Evolutionary conservation across 148 eudicot genomes (phyloP).

Genomic region (Fallopia convolvulus): DNA sequence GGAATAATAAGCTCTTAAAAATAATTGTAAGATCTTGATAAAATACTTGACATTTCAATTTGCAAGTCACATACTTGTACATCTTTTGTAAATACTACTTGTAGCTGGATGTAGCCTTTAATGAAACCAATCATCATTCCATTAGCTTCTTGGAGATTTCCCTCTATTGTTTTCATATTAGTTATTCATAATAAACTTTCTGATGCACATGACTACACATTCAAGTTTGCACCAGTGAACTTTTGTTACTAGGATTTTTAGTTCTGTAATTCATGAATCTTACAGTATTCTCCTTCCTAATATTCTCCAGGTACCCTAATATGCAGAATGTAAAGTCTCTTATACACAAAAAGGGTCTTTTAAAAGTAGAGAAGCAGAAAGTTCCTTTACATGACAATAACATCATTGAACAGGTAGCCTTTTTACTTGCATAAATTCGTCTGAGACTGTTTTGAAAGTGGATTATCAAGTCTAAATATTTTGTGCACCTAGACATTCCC

Average conservation of each 20-base stretch:
- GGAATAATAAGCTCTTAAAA: not conserved
- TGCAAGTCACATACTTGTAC: not conserved
- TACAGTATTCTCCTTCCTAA: not conserved
- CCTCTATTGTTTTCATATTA: not conserved
- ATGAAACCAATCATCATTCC: not conserved
- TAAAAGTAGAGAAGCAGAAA: constrained; percentile 44
- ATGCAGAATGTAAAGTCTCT: constrained; percentile 80
- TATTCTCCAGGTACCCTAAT: constrained; percentile 29
- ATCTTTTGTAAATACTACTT: not conserved
- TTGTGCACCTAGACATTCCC: not conserved
- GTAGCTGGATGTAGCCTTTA: not conserved
- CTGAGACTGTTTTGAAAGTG: not conserved
- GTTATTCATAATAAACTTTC: not conserved
- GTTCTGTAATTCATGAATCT: not conserved
- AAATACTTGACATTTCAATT: not conserved
- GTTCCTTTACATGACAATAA: constrained; percentile 75
- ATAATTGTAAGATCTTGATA: too few species aligned
- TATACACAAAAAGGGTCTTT: constrained; percentile 71
- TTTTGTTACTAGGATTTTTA: not conserved
- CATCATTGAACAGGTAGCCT: constrained; percentile 71
- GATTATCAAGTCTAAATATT: not conserved
- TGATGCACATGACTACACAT: not conserved
- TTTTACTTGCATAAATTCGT: not conserved
- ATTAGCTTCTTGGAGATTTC: not conserved
- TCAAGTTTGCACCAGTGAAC: not conserved